Evolutionary conservation across 257 asterid species (phyloP), one percentile per base, ranked within the genome.

Genomic region (Solanum appendiculatum): DNA sequence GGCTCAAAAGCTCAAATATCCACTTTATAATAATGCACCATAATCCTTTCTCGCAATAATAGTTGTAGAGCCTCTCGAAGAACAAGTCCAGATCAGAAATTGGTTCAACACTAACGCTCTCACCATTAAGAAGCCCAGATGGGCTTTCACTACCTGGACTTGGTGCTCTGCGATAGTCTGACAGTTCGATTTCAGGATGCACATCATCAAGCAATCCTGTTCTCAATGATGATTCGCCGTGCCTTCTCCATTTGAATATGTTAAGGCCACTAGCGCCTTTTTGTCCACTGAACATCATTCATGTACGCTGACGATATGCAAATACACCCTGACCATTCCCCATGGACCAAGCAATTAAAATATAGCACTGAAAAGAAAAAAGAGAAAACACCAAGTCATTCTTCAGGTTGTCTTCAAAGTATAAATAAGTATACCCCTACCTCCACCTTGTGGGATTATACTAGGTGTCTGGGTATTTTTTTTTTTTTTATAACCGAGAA

Each of bases 11-110:
- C 92, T 96, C 99, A 84, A 93, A 88, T 78, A 96, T 88, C 99
- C 99, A 93, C 90, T 96, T 96, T 68, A 95, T 87, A 88, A 97
- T 93, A 36, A 97, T 97, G 91, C 99, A 97, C 97, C 99, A 96
- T 82, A 97, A 96, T 68, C 99, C 99, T 90, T 96, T 97, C 90
- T 96, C 98, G 84, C 99, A 94, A 89, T 96, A 96, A 84, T 97
- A 97, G 88, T 87, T 92, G 91, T 97, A 97, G 37, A 96, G 89
- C 91, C 99, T 95, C 96, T 97, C 99, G 13, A 95, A 93, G 92
- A 97, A 97, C 70, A 97, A 92, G 90, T 97, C 99, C 86, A 97
- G 89, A 86, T 97, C 99, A 86, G 94, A 92, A 87, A 96, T 96
- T 40, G 95, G 96, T 86, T 97, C 95, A 4, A 89, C 90, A 87